phyloP scores from a whole-genome alignment of 73 alveolate genomes.

The Uronychia setigera region DNA sequence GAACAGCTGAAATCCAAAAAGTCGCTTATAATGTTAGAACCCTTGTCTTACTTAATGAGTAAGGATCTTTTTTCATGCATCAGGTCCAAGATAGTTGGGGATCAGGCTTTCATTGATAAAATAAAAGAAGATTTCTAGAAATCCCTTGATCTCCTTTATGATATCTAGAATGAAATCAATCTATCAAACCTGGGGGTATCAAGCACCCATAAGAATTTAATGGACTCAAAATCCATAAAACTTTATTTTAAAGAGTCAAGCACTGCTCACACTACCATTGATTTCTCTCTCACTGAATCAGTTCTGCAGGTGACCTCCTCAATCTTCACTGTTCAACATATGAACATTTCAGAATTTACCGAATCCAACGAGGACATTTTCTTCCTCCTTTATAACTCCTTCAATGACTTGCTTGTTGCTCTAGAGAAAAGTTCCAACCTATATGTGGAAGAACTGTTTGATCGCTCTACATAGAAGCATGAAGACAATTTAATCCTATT shows the following conservation, averaged over 20 bases:
- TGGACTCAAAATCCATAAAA: conserved; percentile 28
- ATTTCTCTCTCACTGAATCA: conserved; percentile 47
- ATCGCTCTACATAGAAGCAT: conserved; percentile 15
- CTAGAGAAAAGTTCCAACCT: conserved; percentile 1
- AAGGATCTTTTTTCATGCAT: conserved; percentile 4
- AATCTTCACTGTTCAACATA: conserved; percentile 33
- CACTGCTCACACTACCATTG: conserved; percentile 6
- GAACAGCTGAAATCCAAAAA: conserved; percentile 34
- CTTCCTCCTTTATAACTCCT: conserved; percentile 38
- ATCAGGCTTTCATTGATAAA: background rate
- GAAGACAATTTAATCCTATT: conserved; percentile 18
- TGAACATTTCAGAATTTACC: conserved; percentile 8
- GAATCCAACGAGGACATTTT: conserved; percentile 50
- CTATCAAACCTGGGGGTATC: conserved; percentile 13
- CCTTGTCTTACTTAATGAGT: conserved; percentile 19
- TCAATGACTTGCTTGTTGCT: conserved; percentile 17
- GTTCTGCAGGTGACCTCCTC: conserved; percentile 28
- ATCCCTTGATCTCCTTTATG: conserved; percentile 20
- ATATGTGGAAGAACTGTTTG: conserved; percentile 28
- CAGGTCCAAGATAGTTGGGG: background rate
- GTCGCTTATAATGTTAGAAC: conserved; percentile 38
- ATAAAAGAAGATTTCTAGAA: conserved; percentile 5
- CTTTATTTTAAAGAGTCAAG: conserved; percentile 26
- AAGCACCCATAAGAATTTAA: conserved; percentile 5
- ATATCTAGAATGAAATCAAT: conserved; percentile 31